Base-by-base conservation (phyloP, 306 rosid species). In the Quercus glauca region DNA sequence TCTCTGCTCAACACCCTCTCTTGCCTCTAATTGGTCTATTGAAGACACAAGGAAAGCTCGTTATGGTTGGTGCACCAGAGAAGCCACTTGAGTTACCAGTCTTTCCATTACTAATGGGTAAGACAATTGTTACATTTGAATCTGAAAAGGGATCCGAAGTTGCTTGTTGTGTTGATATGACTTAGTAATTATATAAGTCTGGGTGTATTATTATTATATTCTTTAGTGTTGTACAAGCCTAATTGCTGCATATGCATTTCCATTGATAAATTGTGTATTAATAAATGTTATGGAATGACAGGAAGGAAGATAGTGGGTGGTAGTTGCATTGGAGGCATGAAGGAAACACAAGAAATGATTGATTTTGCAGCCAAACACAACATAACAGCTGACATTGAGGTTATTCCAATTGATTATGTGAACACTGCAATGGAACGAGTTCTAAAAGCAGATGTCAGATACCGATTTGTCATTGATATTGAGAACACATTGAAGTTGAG, bases 51-150 rank as follows among this genome's bases (percentile, higher is more conserved):
- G 90, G 90, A 41, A 87, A 71, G 73, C 77, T 85, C 35, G 70
- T 87, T 37, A 13, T 87, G 73, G 89, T 89, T 20, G 90, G 89
- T 31, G 82, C 63, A n/a, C 84, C 85, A 19, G 73, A 53, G 4
- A 83, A 76, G 55, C 76, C 80, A 10, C 78, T 73, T 51, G 86
- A 78, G 74, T 63, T 85, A 41, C 89, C 90, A 0, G 45, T 64
- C 35, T 7, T 76, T 21, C 17, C 89, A 21, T 56, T 89, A 20
- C 35, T 87, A 43, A 1, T 7, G 55, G 89, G 89, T 85, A 83
- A 78, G 75, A n/a, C 59, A 55, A 15, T 55, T n/a, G 17, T 49
- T 49, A 12, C 17, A 49, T 49, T 10, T 49, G 53, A 49, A 9
- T 49, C 4, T 41, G 17, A 49, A 49, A 49, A 49, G 17, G 53